Conservation (phyloP, 192 early-diverging fungal species). For the Coemansia sp. region DNA sequence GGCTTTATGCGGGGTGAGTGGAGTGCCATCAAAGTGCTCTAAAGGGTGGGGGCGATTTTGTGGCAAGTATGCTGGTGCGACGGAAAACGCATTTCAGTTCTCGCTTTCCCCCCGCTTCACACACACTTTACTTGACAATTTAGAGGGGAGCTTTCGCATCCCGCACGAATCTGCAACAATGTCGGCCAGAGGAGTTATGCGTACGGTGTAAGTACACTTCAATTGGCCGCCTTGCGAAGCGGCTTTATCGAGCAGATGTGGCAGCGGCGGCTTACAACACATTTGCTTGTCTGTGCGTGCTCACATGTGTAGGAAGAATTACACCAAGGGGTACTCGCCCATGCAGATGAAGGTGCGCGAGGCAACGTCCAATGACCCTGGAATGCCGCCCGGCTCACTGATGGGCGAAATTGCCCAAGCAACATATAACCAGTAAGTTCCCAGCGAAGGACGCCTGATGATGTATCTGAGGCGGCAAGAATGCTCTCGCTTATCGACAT, state of each 20-base stretch:
- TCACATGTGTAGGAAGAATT: conserved; percentile 69
- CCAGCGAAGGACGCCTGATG: not conserved
- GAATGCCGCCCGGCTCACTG: conserved; percentile 66
- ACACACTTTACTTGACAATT: too few relatives aligned
- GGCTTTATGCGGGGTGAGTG: too few relatives aligned
- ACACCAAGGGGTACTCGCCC: conserved; percentile 86
- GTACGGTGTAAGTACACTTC: conserved; percentile 30
- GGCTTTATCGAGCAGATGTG: not conserved
- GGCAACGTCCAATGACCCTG: conserved; percentile 75
- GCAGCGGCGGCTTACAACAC: not conserved
- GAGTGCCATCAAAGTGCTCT: too few relatives aligned
- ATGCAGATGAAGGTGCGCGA: conserved; percentile 87
- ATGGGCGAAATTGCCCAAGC: conserved; percentile 85
- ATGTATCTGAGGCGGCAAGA: too few relatives aligned
- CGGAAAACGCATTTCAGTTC: too few relatives aligned
- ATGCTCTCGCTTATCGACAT: too few relatives aligned
- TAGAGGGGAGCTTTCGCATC: too few relatives aligned
- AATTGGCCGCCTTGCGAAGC: too few relatives aligned
- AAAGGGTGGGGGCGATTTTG: too few relatives aligned
- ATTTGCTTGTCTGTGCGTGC: not conserved
- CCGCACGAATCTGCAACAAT: too few relatives aligned
- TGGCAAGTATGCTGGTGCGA: too few relatives aligned
- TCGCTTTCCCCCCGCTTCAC: too few relatives aligned
- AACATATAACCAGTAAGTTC: conserved; percentile 78
- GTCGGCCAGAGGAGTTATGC: conserved; percentile 37